Percentiles rank a stretch among this genome's conserved stretches.
phyloP scores from a whole-genome alignment of 2,329 filamentous ascomycete genomes.

The Mycosphaerella sp. region DNA sequence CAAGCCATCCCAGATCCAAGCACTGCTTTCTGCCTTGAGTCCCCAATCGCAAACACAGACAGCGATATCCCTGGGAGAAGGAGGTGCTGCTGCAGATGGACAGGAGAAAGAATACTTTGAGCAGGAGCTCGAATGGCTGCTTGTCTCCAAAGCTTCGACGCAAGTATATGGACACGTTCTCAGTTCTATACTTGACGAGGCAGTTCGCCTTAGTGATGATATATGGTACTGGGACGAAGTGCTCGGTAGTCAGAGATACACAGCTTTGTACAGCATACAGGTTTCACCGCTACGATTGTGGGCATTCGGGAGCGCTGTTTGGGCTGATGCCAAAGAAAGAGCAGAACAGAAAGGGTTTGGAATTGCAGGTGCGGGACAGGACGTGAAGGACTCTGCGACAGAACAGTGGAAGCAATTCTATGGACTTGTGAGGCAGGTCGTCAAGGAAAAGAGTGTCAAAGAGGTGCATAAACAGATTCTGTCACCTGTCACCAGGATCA shows the following conservation, averaged over 20 bases:
- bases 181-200: constrained; percentile 71
- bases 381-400: constrained; percentile 29
- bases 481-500: constrained; percentile 69
- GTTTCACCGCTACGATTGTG: constrained; percentile 72
- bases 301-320: constrained; percentile 65
- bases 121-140: constrained; percentile 79
- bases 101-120: constrained; percentile 49
- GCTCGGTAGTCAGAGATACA: constrained; percentile 69
- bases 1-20: constrained; percentile 12
- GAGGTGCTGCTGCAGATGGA: not conserved
- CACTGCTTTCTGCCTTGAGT: constrained; percentile 12
- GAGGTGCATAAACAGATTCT: constrained; percentile 67
- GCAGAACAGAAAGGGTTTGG: constrained; percentile 24
- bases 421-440: constrained; percentile 66
- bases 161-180: constrained; percentile 81
- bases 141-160: constrained; percentile 86
- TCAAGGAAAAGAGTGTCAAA: constrained; percentile 63
- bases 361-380: constrained; percentile 25
- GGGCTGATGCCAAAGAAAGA: constrained; percentile 51
- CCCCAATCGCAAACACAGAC: constrained; percentile 13
- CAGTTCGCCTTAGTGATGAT: constrained; percentile 75
- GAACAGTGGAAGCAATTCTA: constrained; percentile 57
- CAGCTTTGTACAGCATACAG: constrained; percentile 77
- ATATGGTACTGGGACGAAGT: constrained; percentile 96
- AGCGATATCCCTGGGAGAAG: constrained; percentile 14